Conservation (phyloP, 805 yeast genomes). For the Kodamaea kakaduensis region DNA sequence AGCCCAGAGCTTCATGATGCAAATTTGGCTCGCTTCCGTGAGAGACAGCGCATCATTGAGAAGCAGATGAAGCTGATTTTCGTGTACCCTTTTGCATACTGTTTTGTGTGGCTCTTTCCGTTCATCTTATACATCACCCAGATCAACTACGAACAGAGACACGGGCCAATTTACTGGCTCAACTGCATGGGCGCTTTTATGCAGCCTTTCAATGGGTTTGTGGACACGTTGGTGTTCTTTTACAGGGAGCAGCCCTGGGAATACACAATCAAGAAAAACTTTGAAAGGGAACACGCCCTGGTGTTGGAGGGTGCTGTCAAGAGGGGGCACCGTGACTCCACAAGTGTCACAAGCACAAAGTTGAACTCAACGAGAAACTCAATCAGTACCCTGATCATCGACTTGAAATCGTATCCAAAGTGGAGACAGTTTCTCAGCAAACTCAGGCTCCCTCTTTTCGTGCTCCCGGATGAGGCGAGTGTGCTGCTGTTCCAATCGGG, state of each 20-base stretch:
- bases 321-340: constrained; percentile 10
- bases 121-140: constrained; percentile 61
- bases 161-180: constrained; percentile 60
- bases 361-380: constrained; percentile 18
- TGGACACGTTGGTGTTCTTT: constrained; percentile 72
- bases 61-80: constrained; percentile 77
- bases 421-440: constrained; percentile 40
- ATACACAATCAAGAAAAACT: constrained; percentile 38
- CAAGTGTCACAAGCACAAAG: constrained; percentile 25
- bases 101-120: constrained; percentile 80
- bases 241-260: constrained; percentile 81
- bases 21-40: constrained; percentile 56
- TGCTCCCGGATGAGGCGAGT: constrained; percentile 39
- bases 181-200: constrained; percentile 65
- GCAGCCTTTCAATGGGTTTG: constrained; percentile 76
- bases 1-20: constrained; percentile 51
- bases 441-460: constrained; percentile 42
- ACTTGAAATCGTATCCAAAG: constrained; percentile 24
- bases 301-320: constrained; percentile 20
- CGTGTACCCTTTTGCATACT: constrained; percentile 78
- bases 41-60: constrained; percentile 62
- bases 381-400: constrained; percentile 25
- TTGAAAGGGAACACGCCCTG: constrained; percentile 30
- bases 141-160: constrained; percentile 41
- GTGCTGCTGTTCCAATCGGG: constrained; percentile 18